Evolutionary conservation across 768 basidiomycete genomes (phyloP), one percentile per base, ranked within the genome.

Genomic region (Plicaturopsis crispa): DNA sequence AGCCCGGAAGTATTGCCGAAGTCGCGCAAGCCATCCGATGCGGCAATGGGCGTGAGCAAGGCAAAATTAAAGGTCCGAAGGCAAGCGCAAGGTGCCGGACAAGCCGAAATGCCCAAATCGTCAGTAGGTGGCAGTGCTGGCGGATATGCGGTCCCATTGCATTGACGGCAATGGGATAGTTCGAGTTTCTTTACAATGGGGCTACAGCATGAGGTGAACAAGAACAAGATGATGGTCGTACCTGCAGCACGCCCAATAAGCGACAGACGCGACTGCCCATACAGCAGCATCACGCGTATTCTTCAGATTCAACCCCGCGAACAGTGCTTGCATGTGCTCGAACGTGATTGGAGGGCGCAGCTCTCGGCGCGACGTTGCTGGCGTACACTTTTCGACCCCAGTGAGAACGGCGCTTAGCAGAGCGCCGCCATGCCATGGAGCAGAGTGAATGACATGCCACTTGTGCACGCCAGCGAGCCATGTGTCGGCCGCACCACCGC

Each of bases 391-490:
- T 47, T 34, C 33, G 42, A 5, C 57, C 41, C 2, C 51, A 17
- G 8, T 33, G 24, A 36, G 43, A 0, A 49, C 41, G 0, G 42
- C 39, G 0, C 48, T 45, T 0, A 55, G 33, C 2, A 49, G 36
- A 0, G 58, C 50, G 8, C 53, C 53, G 1, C 62, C 60, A 21
- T 44, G 13, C 69, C 68, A 70, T 0, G 45, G 49, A 2, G 66
- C 65, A 5, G 50, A 36, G 23, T 65, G 49, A 8, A 56, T 3
- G 1, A 53, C 24, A 36, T 72, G 67, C 65, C 66, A 72, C 2
- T 48, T 48, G 0, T 56, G 43, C 0, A 69, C 19, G 1, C 61
- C 60, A 0, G 61, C 52, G 1, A 69, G 20, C 66, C 66, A 69
- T 1, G 45, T 48, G 1, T 48, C 46, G 17, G 66, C 48, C 0